These are phyloP conservation scores for Prunus yedoensis DNA, from an alignment of 331 rosid genomes.

Conservation along the genomic window DNA sequence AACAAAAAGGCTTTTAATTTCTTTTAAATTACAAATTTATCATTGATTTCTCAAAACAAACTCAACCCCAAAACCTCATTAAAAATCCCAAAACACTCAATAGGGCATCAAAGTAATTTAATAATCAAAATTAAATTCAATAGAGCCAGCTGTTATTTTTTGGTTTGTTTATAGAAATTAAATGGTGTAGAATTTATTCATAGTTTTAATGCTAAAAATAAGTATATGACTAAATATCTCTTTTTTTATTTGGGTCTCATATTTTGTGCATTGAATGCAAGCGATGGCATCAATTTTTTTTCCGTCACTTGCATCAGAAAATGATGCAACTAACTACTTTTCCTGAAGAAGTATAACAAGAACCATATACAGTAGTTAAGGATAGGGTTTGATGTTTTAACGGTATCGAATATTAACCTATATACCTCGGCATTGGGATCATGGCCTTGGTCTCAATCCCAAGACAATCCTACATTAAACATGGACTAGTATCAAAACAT, in stretches of 20 bases:
- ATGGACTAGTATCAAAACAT: neutral
- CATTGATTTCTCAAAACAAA: too few species aligned
- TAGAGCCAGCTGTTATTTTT: too few species aligned
- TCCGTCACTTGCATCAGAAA: neutral
- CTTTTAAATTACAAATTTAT: too few species aligned
- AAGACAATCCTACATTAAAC: neutral
- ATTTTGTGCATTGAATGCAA: neutral
- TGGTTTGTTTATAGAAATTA: too few species aligned
- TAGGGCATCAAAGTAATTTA: too few species aligned
- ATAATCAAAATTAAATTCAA: too few species aligned
- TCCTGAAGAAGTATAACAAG: neutral
- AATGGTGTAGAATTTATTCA: too few species aligned
- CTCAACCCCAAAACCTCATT: too few species aligned
- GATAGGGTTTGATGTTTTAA: neutral
- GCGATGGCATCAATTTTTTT: conserved; percentile 11
- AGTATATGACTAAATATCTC: too few species aligned
- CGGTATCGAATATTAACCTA: neutral
- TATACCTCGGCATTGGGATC: conserved; percentile 4
- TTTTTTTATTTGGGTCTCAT: neutral
- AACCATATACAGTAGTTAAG: neutral
- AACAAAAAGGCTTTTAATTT: too few species aligned
- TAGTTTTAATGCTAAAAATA: too few species aligned
- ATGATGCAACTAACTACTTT: neutral
- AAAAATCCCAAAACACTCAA: too few species aligned
- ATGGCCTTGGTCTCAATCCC: neutral